These are phyloP conservation scores for Pseudocercospora pini-densiflorae DNA, from an alignment of 2,329 filamentous ascomycete species.

Conservation along the genomic window DNA sequence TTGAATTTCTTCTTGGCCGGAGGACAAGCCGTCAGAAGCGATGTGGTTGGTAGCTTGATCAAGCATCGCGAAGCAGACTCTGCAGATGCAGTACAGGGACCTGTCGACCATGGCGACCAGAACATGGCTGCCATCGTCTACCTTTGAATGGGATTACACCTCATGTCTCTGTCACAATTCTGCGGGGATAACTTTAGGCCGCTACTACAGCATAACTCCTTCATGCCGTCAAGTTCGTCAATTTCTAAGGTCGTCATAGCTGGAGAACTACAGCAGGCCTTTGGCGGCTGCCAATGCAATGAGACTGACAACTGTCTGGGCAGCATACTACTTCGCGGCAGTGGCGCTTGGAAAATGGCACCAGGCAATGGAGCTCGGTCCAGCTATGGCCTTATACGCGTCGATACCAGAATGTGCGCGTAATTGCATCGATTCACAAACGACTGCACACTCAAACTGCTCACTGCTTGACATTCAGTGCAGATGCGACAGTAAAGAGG, in stretches of 20 bases:
- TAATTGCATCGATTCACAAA: slow-evolving; percentile 1
- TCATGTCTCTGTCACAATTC: neutral
- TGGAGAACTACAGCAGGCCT: neutral
- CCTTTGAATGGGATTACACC: neutral
- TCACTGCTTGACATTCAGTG: slow-evolving; percentile 26
- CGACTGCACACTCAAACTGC: slow-evolving; percentile 20
- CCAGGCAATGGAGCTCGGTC: slow-evolving; percentile 4
- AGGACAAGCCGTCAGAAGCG: neutral
- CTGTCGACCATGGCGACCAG: neutral
- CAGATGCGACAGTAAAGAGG: slow-evolving; percentile 21
- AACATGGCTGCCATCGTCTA: neutral
- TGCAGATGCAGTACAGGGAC: neutral
- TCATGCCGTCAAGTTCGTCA: neutral
- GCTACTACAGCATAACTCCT: neutral
- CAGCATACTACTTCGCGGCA: slow-evolving; percentile 1
- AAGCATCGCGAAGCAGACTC: neutral
- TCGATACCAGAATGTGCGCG: neutral
- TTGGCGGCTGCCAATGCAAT: neutral
- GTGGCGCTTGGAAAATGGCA: neutral
- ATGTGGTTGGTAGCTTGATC: neutral
- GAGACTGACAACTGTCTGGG: neutral
- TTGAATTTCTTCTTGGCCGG: neutral
- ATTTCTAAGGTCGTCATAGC: neutral
- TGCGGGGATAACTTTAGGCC: neutral
- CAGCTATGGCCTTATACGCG: neutral